Percentiles rank a stretch among this genome's conserved stretches.
Conservation (phyloP, 352 stramenopile genomes). For the Hyaloperonospora brassicae region DNA sequence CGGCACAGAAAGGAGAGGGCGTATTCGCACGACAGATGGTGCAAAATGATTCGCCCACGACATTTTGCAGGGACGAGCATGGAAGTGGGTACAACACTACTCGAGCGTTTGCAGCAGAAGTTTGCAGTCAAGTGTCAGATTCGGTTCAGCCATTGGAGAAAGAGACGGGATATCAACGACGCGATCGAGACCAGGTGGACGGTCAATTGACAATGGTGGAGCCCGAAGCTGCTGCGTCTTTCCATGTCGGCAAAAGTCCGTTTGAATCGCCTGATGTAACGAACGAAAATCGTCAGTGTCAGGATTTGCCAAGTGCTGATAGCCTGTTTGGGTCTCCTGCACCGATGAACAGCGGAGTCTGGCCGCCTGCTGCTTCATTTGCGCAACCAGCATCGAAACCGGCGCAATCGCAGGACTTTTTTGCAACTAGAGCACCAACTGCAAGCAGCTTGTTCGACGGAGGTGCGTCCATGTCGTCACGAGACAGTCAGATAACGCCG, state of each 20-base stretch:
- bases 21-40: conserved; percentile 2
- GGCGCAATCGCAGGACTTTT: conserved; percentile 28
- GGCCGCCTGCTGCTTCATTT: conserved; percentile 2
- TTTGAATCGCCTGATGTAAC: conserved; percentile 15
- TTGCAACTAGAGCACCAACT: conserved; percentile 26
- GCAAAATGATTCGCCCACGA: conserved; percentile 9
- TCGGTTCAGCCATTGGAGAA: conserved; percentile 2
- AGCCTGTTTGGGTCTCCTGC: conserved; percentile 23
- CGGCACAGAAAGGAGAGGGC: conserved; percentile 2
- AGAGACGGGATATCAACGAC: conserved; percentile 2
- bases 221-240: conserved; percentile 11
- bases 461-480: conserved; percentile 7
- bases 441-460: conserved; percentile 34
- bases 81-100: conserved; percentile 11
- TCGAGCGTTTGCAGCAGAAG: background rate
- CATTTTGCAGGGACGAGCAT: conserved; percentile 9
- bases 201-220: conserved; percentile 6
- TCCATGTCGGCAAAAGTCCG: conserved; percentile 9
- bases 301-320: conserved; percentile 21
- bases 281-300: conserved; percentile 10
- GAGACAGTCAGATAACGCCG: conserved; percentile 1
- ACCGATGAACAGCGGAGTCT: conserved; percentile 15
- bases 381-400: conserved; percentile 10
- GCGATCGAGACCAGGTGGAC: no score
- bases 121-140: no score